Conservation (phyloP, 495 filamentous ascomycete species). For the Talaromyces liani region DNA sequence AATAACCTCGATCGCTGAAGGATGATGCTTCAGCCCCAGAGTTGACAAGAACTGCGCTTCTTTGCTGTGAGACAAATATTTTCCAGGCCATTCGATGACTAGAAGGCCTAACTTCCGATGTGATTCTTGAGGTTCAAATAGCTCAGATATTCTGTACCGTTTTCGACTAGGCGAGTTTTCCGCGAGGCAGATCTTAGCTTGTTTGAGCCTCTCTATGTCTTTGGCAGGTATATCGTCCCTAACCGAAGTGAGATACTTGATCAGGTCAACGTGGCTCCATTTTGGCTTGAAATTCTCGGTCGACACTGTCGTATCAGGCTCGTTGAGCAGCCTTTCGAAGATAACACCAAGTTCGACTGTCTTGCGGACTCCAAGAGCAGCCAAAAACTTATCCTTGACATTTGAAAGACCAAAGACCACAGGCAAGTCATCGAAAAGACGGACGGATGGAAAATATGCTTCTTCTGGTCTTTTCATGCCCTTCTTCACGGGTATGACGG, state of each 20-base stretch:
- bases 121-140: slow-evolving; percentile 73
- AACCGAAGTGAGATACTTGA: slow-evolving; percentile 87
- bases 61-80: slow-evolving; percentile 48
- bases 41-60: slow-evolving; percentile 67
- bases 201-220: slow-evolving; percentile 72
- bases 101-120: slow-evolving; percentile 63
- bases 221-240: slow-evolving; percentile 78
- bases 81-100: slow-evolving; percentile 78
- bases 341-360: slow-evolving; percentile 92
- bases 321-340: slow-evolving; percentile 72
- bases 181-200: slow-evolving; percentile 72
- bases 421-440: slow-evolving; percentile 88
- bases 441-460: slow-evolving; percentile 87
- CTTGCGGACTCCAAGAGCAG: slow-evolving; percentile 66
- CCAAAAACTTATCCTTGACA: slow-evolving; percentile 84
- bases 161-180: slow-evolving; percentile 45
- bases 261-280: slow-evolving; percentile 91
- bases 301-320: slow-evolving; percentile 32
- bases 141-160: slow-evolving; percentile 72
- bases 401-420: slow-evolving; percentile 63
- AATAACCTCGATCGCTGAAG: slow-evolving; percentile 62
- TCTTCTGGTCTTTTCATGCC: slow-evolving; percentile 85
- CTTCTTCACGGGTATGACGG: slow-evolving; percentile 81
- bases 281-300: slow-evolving; percentile 36
- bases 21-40: slow-evolving; percentile 64